A percentile compares a stretch with the other conserved stretches of the same genome.
Conservation (phyloP, 805 yeast genomes). For the Lipomyces chichibuensis region DNA sequence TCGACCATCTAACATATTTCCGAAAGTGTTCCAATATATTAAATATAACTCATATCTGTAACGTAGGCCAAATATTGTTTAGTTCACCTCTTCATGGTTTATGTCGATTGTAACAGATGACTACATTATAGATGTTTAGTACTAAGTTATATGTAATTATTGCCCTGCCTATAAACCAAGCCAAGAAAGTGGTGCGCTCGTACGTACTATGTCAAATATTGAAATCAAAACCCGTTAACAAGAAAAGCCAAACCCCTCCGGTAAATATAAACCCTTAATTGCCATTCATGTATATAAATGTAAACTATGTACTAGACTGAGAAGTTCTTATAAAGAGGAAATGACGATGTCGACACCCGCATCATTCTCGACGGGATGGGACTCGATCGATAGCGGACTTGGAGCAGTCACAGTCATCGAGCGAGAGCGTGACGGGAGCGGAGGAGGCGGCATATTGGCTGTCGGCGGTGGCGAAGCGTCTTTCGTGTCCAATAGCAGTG, state of each 20-base stretch:
- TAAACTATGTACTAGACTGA: background rate
- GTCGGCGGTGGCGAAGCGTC: background rate
- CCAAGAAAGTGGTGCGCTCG: background rate
- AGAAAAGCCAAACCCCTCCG: background rate
- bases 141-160: background rate
- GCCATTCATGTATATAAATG: background rate
- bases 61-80: background rate
- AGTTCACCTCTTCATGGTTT: background rate
- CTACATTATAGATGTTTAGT: background rate
- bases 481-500: background rate
- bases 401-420: background rate
- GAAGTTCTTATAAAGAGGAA: background rate
- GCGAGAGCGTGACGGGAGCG: background rate
- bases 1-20: too few relatives aligned
- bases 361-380: background rate
- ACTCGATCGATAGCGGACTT: background rate
- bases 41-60: too few relatives aligned
- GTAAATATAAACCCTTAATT: background rate
- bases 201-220: background rate
- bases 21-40: too few relatives aligned
- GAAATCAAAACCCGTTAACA: background rate
- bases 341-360: constrained; percentile 5
- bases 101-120: background rate
- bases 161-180: background rate
- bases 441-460: constrained; percentile 4